phyloP scores from a whole-genome alignment of 345 rosid species.

The Salix caprea region DNA sequence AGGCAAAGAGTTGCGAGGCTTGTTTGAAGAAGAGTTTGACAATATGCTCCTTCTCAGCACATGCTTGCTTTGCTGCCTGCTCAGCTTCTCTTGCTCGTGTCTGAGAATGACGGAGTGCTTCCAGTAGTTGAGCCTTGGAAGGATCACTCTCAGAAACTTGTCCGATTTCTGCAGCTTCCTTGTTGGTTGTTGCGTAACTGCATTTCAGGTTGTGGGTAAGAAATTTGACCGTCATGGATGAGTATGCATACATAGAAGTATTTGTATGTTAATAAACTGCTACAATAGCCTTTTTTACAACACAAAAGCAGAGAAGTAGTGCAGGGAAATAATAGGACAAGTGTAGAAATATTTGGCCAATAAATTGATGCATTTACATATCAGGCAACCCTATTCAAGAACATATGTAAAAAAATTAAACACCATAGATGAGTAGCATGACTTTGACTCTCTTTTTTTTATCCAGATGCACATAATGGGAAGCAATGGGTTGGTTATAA shows the following conservation, averaged over 20 bases:
- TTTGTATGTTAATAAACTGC: not conserved
- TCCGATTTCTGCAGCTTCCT: slow-evolving; percentile 27
- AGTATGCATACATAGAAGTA: not conserved
- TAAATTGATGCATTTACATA: not conserved
- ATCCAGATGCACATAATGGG: too few relatives aligned
- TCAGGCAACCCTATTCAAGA: not conserved
- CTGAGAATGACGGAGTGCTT: slow-evolving; percentile 89
- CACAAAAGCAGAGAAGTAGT: not conserved
- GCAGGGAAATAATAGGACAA: not conserved
- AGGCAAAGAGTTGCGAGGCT: slow-evolving; percentile 90
- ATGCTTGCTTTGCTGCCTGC: slow-evolving; percentile 70
- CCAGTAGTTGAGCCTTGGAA: slow-evolving; percentile 68
- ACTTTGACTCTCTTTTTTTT: too few relatives aligned
- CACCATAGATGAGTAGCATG: too few relatives aligned
- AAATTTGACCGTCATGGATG: not conserved
- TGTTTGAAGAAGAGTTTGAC: slow-evolving; percentile 79
- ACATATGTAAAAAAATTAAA: not conserved
- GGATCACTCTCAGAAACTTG: slow-evolving; percentile 40
- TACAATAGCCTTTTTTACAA: not conserved
- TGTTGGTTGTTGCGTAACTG: slow-evolving; percentile 14
- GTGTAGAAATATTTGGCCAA: not conserved
- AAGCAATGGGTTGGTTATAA: too few relatives aligned
- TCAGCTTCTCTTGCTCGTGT: slow-evolving; percentile 98
- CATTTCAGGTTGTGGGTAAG: slow-evolving; percentile 13
- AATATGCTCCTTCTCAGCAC: slow-evolving; percentile 77